These are phyloP conservation scores for Boeremia exigua DNA, from an alignment of 2,329 filamentous ascomycete species.

Conservation along the genomic window DNA sequence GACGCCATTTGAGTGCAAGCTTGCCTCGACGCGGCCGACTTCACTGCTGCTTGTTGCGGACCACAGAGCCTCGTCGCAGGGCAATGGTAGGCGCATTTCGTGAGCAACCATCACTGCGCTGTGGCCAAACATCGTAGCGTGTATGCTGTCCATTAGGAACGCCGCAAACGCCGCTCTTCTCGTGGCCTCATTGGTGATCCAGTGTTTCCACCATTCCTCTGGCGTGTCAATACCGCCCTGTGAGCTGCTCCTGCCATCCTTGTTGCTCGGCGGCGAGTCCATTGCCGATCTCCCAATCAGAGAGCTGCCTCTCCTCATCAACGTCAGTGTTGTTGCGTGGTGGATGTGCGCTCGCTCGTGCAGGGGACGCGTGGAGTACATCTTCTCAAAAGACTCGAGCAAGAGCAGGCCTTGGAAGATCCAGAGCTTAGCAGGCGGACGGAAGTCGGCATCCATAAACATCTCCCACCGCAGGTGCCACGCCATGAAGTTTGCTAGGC, in stretches of 20 bases:
- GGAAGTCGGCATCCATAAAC: slow-evolving; percentile 88
- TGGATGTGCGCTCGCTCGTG: slow-evolving; percentile 97
- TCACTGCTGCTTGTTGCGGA: slow-evolving; percentile 86
- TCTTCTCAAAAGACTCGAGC: slow-evolving; percentile 94
- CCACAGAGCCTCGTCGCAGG: slow-evolving; percentile 93
- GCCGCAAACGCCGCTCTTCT: slow-evolving; percentile 89
- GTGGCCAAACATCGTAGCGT: slow-evolving; percentile 97
- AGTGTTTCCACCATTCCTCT: slow-evolving; percentile 93
- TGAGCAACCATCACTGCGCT: slow-evolving; percentile 97
- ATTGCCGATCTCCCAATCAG: slow-evolving; percentile 84
- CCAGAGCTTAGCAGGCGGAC: slow-evolving; percentile 93
- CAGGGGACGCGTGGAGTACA: slow-evolving; percentile 89
- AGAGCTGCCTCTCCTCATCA: slow-evolving; percentile 93
- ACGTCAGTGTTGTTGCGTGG: slow-evolving; percentile 90
- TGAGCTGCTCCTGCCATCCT: slow-evolving; percentile 63
- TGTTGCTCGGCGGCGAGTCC: slow-evolving; percentile 80
- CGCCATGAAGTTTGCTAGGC: slow-evolving; percentile 86
- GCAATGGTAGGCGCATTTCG: slow-evolving; percentile 88
- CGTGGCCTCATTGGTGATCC: slow-evolving; percentile 94
- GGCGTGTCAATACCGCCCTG: slow-evolving; percentile 67
- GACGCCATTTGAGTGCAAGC: slow-evolving; percentile 78
- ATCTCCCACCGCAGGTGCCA: slow-evolving; percentile 96
- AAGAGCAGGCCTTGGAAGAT: slow-evolving; percentile 90
- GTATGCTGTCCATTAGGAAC: slow-evolving; percentile 93
- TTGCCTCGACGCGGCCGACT: slow-evolving; percentile 82